Percentiles rank a stretch among this genome's conserved stretches.
phyloP scores from a whole-genome alignment of 768 basidiomycete genomes.

The Mycena venus region DNA sequence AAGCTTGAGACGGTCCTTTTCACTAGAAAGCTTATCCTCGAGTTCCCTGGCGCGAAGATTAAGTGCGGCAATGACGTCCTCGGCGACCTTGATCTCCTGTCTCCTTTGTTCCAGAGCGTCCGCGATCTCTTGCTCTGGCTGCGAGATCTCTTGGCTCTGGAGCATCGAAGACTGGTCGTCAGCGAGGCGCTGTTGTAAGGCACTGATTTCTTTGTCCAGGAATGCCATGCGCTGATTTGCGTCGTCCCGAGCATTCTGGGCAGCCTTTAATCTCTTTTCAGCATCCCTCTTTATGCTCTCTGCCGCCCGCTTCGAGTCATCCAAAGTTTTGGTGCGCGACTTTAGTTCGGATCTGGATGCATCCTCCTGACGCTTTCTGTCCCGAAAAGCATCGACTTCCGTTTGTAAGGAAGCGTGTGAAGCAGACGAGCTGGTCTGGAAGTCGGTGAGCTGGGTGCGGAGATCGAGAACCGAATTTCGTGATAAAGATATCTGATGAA shows the following conservation, averaged over 20 bases:
- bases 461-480: conserved; percentile 77
- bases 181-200: conserved; percentile 64
- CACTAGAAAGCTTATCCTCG: conserved; percentile 76
- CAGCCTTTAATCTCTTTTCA: conserved; percentile 88
- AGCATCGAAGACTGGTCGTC: conserved; percentile 69
- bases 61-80: conserved; percentile 75
- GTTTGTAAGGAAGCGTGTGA: conserved; percentile 76
- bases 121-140: conserved; percentile 66
- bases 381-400: conserved; percentile 81
- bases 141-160: conserved; percentile 60
- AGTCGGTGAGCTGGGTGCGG: conserved; percentile 76
- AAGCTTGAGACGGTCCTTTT: conserved; percentile 70
- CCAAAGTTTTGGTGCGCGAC: conserved; percentile 84
- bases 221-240: conserved; percentile 69
- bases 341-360: conserved; percentile 82
- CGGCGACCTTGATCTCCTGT: conserved; percentile 72
- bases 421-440: conserved; percentile 66
- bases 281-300: conserved; percentile 87
- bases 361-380: conserved; percentile 88
- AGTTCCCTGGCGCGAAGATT: conserved; percentile 78
- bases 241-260: conserved; percentile 73
- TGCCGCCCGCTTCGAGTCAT: conserved; percentile 88
- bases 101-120: conserved; percentile 67
- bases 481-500: conserved; percentile 77
- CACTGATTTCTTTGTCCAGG: conserved; percentile 72